These are phyloP conservation scores for Picea sitchensis DNA, from an alignment of 75 land plant genomes.

Conservation along the genomic window DNA sequence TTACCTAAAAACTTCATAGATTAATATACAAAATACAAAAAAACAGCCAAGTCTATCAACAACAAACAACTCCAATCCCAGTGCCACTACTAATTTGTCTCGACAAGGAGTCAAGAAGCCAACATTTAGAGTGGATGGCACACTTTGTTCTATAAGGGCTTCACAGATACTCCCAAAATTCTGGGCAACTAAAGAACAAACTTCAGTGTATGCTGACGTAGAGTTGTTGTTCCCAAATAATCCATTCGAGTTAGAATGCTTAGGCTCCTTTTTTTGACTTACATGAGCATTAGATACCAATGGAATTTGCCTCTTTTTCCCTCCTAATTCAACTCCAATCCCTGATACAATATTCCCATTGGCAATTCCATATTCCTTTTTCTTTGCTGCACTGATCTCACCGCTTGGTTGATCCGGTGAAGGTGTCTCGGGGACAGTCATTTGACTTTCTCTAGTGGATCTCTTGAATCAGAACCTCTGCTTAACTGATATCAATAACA, in stretches of 20 bases:
- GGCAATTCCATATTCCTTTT: constrained; percentile 16
- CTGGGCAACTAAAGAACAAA: constrained; percentile 9
- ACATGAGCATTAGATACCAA: constrained; percentile 11
- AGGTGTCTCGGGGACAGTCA: constrained; percentile 17
- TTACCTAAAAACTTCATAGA: no score
- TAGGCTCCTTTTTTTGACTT: constrained; percentile 9
- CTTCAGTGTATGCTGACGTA: no score
- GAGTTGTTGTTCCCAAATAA: no score
- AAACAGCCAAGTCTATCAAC: no score
- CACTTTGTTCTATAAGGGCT: constrained; percentile 39
- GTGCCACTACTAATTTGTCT: no score
- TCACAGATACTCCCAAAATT: constrained; percentile 85
- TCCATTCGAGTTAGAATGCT: neutral
- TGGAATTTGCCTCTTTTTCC: constrained; percentile 39
- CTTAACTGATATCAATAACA: constrained; percentile 35
- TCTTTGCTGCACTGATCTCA: constrained; percentile 26
- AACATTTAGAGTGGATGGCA: no score
- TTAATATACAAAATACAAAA: no score
- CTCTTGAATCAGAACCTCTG: no score
- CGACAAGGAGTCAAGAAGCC: no score
- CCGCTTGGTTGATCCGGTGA: constrained; percentile 80
- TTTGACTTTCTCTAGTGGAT: no score
- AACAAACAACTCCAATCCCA: neutral
- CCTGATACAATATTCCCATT: constrained; percentile 24
- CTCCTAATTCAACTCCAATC: constrained; percentile 23